Evolutionary conservation across 2,329 filamentous ascomycete genomes (phyloP), one percentile per base, ranked within the genome.

Genomic region (Exophiala oligosperma): DNA sequence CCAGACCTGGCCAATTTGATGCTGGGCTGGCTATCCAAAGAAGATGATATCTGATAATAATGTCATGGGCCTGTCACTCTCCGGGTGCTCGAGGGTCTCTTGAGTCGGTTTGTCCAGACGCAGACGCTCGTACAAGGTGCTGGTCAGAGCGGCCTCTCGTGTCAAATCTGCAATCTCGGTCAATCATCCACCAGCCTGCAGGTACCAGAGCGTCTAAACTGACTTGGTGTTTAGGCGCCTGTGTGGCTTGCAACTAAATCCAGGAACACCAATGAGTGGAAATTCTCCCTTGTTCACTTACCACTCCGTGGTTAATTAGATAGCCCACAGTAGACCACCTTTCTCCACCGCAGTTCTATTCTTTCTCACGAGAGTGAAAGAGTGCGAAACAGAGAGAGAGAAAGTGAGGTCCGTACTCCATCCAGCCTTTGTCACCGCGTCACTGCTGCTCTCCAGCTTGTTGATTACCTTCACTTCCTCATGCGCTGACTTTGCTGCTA

Each of bases 261-360:
- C 64, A 65, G 63, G 63, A 47, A 65, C 64, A 63, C 64, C 64
- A 66, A 66, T 66, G 54, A 60, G 7, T 35, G 26, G 26, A 32
- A 40, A 40, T 28, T 9, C 28, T 48, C n/a, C 26, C 41, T 37
- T 24, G 17, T 24, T n/a, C 41, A 46, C 29, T 29, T 35, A 2
- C 40, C 14, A 11, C 40, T 11, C 32, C 14, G 38, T 14, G 6
- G 52, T 35, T 40, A 17, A 7, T 60, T 41, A 32, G 53, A 28
- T 46, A 38, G 38, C 26, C 32, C 52, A 23, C 21, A 35, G 12
- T 38, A 35, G 29, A 23, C 52, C 38, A 29, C 8, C 43, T 32
- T 26, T 17, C 46, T 55, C 43, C 40, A 41, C 40, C 37, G 24
- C 52, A 29, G 11, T 5, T 32, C 46, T 26, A 26, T 48, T 26